Evolutionary conservation across 176 grass and related monocot species (phyloP).

Genomic region (Secale cereale): DNA sequence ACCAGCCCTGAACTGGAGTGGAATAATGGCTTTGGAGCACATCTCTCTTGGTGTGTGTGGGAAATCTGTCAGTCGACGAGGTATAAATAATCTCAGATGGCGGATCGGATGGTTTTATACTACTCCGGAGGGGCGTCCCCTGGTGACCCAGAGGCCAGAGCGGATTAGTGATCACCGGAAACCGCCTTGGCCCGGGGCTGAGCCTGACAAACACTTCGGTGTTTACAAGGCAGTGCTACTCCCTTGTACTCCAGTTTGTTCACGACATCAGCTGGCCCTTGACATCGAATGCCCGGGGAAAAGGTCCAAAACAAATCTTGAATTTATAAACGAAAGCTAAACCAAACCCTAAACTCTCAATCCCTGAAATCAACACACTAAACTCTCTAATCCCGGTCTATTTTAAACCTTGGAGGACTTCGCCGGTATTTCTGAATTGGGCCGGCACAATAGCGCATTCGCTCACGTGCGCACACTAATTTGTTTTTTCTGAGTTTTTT

Average conservation of each 20-base stretch:
- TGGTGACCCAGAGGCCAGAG: background rate
- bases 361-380: no score
- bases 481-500: no score
- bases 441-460: no score
- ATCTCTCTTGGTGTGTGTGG: background rate
- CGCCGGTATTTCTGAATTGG: no score
- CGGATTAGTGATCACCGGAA: background rate
- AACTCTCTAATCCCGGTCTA: no score
- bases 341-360: no score
- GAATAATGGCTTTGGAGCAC: background rate
- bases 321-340: no score
- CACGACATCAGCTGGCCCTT: background rate
- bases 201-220: background rate
- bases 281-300: background rate
- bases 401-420: no score
- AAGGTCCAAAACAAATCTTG: no score
- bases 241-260: background rate
- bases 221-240: background rate
- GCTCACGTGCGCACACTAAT: no score
- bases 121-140: background rate
- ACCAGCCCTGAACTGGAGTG: background rate
- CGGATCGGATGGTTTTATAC: background rate
- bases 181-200: background rate
- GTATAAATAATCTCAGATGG: no score
- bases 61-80: background rate